Evolutionary conservation across 345 rosid genomes (phyloP).

Genomic region (Durio zibethinus): DNA sequence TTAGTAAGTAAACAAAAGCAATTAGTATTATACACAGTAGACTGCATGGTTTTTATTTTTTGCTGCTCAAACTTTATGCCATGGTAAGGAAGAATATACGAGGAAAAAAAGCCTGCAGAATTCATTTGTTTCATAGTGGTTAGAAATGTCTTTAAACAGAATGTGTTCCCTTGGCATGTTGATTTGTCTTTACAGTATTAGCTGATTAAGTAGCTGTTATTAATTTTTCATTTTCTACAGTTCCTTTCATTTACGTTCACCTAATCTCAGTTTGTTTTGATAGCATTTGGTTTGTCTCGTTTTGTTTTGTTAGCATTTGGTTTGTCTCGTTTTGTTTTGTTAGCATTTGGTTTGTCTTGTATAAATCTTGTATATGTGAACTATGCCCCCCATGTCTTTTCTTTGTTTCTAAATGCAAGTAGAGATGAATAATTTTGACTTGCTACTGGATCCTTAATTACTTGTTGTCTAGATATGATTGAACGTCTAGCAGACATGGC

Average conservation of each 20-base stretch:
- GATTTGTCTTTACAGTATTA: neutral
- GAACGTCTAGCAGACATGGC: slow-evolving; percentile 83
- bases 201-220: neutral
- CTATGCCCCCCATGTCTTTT: neutral
- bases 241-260: neutral
- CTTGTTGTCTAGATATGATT: slow-evolving; percentile 57
- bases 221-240: neutral
- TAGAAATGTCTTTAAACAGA: neutral
- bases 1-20: neutral
- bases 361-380: neutral
- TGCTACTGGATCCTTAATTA: slow-evolving; percentile 34
- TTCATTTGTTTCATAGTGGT: neutral
- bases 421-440: neutral
- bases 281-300: too few species aligned
- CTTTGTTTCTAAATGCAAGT: neutral
- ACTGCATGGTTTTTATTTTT: neutral
- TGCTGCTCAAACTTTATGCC: neutral
- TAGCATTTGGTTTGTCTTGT: too few species aligned
- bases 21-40: neutral
- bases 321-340: too few species aligned
- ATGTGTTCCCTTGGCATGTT: neutral
- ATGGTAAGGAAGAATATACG: neutral
- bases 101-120: neutral
- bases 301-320: neutral
- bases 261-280: too few species aligned